These are phyloP conservation scores for Escovopsis sp. DNA, from an alignment of 2,329 filamentous ascomycete species.

Conservation along the genomic window DNA sequence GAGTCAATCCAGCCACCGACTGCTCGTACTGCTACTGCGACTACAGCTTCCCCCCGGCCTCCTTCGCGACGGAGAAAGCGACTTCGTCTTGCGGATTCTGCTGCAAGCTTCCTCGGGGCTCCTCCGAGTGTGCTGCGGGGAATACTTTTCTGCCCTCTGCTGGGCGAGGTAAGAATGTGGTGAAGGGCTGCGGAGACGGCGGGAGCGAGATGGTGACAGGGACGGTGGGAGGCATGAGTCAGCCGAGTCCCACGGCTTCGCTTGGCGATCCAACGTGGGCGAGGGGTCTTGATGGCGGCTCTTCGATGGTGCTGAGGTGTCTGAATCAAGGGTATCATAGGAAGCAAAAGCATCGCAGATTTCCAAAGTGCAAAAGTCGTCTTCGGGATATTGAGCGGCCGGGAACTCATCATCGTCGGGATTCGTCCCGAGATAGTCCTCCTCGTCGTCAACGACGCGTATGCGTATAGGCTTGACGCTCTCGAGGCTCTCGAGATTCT, in stretches of 20 bases:
- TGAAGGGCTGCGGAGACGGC: constrained; percentile 15
- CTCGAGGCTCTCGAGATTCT: constrained; percentile 12
- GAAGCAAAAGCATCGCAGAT: constrained; percentile 12
- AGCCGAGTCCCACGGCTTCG: too few relatives aligned
- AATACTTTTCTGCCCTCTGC: constrained; percentile 7
- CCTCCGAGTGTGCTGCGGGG: constrained; percentile 20
- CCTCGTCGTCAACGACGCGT: constrained; percentile 17
- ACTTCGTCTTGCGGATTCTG: constrained; percentile 30
- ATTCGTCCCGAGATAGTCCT: constrained; percentile 10
- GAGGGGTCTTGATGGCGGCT: constrained; percentile 3
- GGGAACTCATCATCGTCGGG: constrained; percentile 22
- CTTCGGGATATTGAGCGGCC: constrained; percentile 24
- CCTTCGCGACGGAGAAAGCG: constrained; percentile 23
- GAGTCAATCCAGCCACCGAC: too few relatives aligned
- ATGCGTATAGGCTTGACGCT: constrained; percentile 13
- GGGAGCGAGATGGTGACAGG: constrained; percentile 9
- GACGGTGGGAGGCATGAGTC: constrained; percentile 11
- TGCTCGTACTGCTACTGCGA: constrained; percentile 24
- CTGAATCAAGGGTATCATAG: constrained; percentile 24
- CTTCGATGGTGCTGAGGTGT: constrained; percentile 29
- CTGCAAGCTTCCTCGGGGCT: constrained; percentile 31
- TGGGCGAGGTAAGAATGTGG: constrained; percentile 16
- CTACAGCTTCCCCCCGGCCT: constrained; percentile 26
- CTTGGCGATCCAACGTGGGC: too few relatives aligned
- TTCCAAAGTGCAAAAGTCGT: constrained; percentile 16